phyloP scores from a whole-genome alignment of 2,329 filamentous ascomycete genomes.

The Cladophialophora carrionii region DNA sequence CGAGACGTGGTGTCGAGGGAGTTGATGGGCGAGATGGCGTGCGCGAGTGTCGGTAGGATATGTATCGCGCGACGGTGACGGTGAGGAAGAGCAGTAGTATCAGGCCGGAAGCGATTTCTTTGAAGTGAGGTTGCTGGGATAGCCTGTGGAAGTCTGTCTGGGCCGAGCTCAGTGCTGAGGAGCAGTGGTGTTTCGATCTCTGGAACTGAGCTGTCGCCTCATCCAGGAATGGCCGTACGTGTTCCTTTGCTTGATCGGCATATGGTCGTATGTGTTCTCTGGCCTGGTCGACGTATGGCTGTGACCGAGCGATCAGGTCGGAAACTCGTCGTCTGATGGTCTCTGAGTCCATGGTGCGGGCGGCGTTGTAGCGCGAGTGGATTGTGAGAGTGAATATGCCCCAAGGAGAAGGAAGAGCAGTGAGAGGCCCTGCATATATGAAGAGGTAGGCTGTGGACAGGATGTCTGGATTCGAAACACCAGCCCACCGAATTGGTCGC shows the following conservation, averaged over 20 bases:
- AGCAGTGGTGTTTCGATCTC: constrained; percentile 28
- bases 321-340: constrained; percentile 21
- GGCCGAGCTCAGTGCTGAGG: constrained; percentile 23
- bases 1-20: constrained; percentile 34
- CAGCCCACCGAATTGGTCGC: constrained; percentile 6
- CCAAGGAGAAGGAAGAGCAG: not conserved
- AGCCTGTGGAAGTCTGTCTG: constrained; percentile 34
- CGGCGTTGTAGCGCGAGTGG: not conserved
- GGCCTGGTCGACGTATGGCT: constrained; percentile 29
- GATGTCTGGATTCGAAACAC: constrained; percentile 22
- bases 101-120: constrained; percentile 41
- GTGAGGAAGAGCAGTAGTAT: constrained; percentile 40
- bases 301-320: constrained; percentile 28
- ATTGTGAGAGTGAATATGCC: not conserved
- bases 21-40: constrained; percentile 22
- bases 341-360: constrained; percentile 23
- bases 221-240: constrained; percentile 27
- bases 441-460: constrained; percentile 10
- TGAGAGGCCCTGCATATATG: constrained; percentile 16
- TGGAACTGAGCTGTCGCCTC: constrained; percentile 21
- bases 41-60: constrained; percentile 26
- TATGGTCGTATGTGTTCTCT: constrained; percentile 8
- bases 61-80: constrained; percentile 23
- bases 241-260: not conserved
- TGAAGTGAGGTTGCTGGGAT: constrained; percentile 36